A percentile compares a stretch with the other conserved stretches of the same genome.
Conservation (phyloP, 176 grass and related monocot species). For the Raddia distichophylla region DNA sequence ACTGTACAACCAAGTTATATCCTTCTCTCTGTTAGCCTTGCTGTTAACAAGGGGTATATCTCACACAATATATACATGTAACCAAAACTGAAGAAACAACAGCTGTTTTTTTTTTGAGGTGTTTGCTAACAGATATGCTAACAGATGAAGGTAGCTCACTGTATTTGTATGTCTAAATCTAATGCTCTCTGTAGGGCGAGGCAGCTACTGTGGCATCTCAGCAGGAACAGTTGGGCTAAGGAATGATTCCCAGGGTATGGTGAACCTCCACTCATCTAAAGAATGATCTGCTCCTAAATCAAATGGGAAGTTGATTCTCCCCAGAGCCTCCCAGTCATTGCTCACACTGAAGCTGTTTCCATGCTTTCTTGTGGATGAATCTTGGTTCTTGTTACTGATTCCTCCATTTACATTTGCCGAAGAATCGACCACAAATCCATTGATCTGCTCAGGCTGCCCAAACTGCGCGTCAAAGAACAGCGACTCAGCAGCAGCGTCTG, state of each 20-base stretch:
- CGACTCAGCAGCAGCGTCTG: slow-evolving; percentile 35
- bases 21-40: slow-evolving; percentile 65
- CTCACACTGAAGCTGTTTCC: slow-evolving; percentile 40
- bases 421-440: slow-evolving; percentile 50
- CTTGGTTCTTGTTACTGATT: slow-evolving; percentile 32
- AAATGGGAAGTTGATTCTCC: slow-evolving; percentile 59
- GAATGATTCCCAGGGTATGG: slow-evolving; percentile 71
- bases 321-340: slow-evolving; percentile 48
- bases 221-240: slow-evolving; percentile 56
- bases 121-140: slow-evolving; percentile 76
- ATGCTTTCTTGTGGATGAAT: slow-evolving; percentile 32
- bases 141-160: slow-evolving; percentile 55
- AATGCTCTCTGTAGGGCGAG: slow-evolving; percentile 26
- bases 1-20: slow-evolving; percentile 31
- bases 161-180: slow-evolving; percentile 26
- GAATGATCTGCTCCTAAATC: slow-evolving; percentile 50
- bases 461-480: slow-evolving; percentile 61
- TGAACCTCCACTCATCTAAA: slow-evolving; percentile 82
- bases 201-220: slow-evolving; percentile 50
- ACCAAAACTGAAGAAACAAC: slow-evolving; percentile 50
- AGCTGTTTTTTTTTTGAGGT: background rate
- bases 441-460: slow-evolving; percentile 50
- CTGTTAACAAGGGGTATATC: slow-evolving; percentile 61
- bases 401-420: slow-evolving; percentile 38
- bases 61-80: slow-evolving; percentile 32